phyloP scores from a whole-genome alignment of 164 flowering plant genomes.

The Saururus chinensis region DNA sequence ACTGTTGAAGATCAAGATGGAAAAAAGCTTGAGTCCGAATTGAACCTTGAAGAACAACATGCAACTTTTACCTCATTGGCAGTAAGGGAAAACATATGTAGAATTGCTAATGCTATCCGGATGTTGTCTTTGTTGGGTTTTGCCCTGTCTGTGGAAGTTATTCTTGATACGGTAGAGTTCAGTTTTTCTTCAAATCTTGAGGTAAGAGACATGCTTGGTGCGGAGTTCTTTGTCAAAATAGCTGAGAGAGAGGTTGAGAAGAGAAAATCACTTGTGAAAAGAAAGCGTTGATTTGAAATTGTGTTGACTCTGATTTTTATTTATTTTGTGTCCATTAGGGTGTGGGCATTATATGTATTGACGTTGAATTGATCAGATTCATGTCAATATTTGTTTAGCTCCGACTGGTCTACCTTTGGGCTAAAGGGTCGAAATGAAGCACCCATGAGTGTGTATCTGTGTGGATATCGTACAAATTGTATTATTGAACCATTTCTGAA shows the following conservation, averaged over 20 bases:
- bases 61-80: slow-evolving; percentile 35
- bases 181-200: slow-evolving; percentile 28
- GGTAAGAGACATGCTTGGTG: slow-evolving; percentile 81
- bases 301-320: neutral
- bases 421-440: too few species aligned
- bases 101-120: slow-evolving; percentile 72
- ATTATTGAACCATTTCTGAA: too few species aligned
- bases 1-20: slow-evolving; percentile 39
- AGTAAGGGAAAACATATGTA: slow-evolving; percentile 62
- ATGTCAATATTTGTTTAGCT: too few species aligned
- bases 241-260: slow-evolving; percentile 78
- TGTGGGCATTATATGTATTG: too few species aligned
- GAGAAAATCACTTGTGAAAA: slow-evolving; percentile 33
- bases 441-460: too few species aligned
- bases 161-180: slow-evolving; percentile 32
- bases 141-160: slow-evolving; percentile 47
- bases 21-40: slow-evolving; percentile 20
- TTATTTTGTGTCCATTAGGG: too few species aligned
- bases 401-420: too few species aligned
- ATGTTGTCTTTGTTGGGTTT: slow-evolving; percentile 69
- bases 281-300: slow-evolving; percentile 10
- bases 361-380: too few species aligned
- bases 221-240: slow-evolving; percentile 70
- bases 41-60: slow-evolving; percentile 37
- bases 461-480: too few species aligned